phyloP scores from a whole-genome alignment of 306 rosid genomes.

The Begonia masoniana region DNA sequence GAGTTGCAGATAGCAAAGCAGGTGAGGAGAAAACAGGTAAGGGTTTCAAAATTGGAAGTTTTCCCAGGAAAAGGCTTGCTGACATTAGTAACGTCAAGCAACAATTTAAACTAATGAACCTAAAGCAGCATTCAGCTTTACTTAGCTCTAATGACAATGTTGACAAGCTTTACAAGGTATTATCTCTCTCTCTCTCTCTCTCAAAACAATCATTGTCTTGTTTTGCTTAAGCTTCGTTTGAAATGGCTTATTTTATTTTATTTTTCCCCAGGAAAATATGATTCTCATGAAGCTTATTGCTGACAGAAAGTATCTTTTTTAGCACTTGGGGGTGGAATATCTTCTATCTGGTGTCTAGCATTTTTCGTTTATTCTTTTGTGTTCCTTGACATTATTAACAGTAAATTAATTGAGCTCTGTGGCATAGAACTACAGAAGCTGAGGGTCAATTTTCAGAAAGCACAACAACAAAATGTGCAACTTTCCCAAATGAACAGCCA shows the following conservation, averaged over 20 bases:
- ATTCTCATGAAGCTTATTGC: slow-evolving; percentile 39
- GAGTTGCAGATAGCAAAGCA: slow-evolving; percentile 23
- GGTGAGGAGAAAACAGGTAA: slow-evolving; percentile 22
- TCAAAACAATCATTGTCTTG: not conserved
- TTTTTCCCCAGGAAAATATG: slow-evolving; percentile 63
- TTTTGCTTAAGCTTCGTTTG: not conserved
- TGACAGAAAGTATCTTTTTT: slow-evolving; percentile 55
- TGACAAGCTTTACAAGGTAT: slow-evolving; percentile 50
- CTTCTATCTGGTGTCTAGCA: slow-evolving; percentile 3
- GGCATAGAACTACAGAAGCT: slow-evolving; percentile 40
- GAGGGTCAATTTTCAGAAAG: slow-evolving; percentile 44
- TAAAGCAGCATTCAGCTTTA: slow-evolving; percentile 15
- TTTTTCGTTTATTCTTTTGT: slow-evolving; percentile 2
- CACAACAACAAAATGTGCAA: slow-evolving; percentile 55
- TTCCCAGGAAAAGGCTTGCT: slow-evolving; percentile 39
- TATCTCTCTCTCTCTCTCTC: not conserved
- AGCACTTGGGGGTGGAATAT: slow-evolving; percentile 1
- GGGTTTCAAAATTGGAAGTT: slow-evolving; percentile 23
- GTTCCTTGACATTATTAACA: slow-evolving; percentile 27
- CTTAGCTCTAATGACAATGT: slow-evolving; percentile 16
- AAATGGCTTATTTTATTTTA: slow-evolving; percentile 3
- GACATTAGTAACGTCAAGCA: slow-evolving; percentile 59
- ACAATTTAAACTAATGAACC: slow-evolving; percentile 12
- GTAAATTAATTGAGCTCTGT: slow-evolving; percentile 40
- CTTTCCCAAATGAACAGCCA: slow-evolving; percentile 60